phyloP scores from a whole-genome alignment of 345 rosid genomes.

The Salix arbutifolia region DNA sequence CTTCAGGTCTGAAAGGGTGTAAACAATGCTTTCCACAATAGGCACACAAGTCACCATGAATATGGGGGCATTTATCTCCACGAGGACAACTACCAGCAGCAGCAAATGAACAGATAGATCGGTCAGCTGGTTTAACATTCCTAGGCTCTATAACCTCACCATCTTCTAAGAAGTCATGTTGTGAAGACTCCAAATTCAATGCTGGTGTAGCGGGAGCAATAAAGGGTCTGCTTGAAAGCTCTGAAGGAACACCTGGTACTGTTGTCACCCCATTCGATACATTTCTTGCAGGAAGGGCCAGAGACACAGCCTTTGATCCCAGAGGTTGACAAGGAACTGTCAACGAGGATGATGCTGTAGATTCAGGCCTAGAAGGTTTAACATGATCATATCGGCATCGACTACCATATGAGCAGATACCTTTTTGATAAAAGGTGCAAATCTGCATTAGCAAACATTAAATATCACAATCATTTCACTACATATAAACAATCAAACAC shows the following conservation, averaged over 20 bases:
- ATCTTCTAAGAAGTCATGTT: conserved; percentile 28
- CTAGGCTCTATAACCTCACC: conserved; percentile 33
- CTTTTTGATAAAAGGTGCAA: conserved; percentile 91
- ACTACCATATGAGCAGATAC: conserved; percentile 71
- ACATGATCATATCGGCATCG: conserved; percentile 85
- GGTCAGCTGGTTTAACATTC: conserved; percentile 49
- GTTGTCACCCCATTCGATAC: conserved; percentile 20
- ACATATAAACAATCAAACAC: not conserved
- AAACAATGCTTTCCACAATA: conserved; percentile 80
- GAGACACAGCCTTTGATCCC: conserved; percentile 26
- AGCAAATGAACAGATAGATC: conserved; percentile 74
- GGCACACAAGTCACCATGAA: conserved; percentile 85
- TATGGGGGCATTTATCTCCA: conserved; percentile 73
- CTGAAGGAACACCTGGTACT: conserved; percentile 23
- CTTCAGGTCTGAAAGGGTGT: conserved; percentile 80
- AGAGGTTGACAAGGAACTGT: conserved; percentile 27
- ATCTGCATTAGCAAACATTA: conserved; percentile 42
- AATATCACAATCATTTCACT: not conserved
- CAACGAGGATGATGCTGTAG: conserved; percentile 56
- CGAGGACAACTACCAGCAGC: conserved; percentile 81
- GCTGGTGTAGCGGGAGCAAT: conserved; percentile 30
- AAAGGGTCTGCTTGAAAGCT: conserved; percentile 33
- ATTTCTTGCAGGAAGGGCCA: conserved; percentile 20
- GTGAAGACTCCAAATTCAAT: conserved; percentile 39
- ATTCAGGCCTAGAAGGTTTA: conserved; percentile 41